Evolutionary conservation across 345 rosid genomes (phyloP), one percentile per base, ranked within the genome.

Genomic region (Streptanthus diversifolius): DNA sequence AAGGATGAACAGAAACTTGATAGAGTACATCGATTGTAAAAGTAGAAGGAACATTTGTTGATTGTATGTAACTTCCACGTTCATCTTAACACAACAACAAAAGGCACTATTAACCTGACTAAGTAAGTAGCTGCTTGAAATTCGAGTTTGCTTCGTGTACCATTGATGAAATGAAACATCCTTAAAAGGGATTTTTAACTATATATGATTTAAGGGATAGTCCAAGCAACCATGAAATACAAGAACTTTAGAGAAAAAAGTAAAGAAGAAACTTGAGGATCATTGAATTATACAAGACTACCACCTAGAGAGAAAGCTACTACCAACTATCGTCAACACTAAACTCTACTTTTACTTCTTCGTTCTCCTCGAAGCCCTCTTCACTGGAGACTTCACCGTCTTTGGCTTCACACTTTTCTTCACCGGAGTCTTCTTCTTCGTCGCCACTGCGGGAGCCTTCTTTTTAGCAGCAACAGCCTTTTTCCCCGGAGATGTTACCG

Each of bases 371-470:
- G 86, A 8, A 0, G 71, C 80, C 77, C 83, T 82, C 82, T 85
- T 90, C 27, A 77, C 87, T 14, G 90, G 86, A 13, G 95, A 85
- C 71, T 84, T 85, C 0, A 85, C 89, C n/a, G 79, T 75, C 84
- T 77, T 85, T 10, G 77, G 81, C 83, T 85, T 87, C 77, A 61
- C 83, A 19, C 37, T 47, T 81, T 85, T 90, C 10, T 84, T 90
- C 57, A 84, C 87, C 12, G 88, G 85, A 5, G 95, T 83, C 79
- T 84, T 85, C 18, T 76, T 83, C 77, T 84, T 84, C 11, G 72
- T 48, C 13, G 74, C 84, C 18, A 77, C 73, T 1, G 73, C 8
- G 0, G 80, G 47, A 39, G 83, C 77, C 67, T 83, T 82, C 83
- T 85, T 43, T 7, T 43, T n/a, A 37, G 5, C 14, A n/a, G 84